phyloP scores from a whole-genome alignment of 257 asterid genomes.

The Solanum peruvianum region DNA sequence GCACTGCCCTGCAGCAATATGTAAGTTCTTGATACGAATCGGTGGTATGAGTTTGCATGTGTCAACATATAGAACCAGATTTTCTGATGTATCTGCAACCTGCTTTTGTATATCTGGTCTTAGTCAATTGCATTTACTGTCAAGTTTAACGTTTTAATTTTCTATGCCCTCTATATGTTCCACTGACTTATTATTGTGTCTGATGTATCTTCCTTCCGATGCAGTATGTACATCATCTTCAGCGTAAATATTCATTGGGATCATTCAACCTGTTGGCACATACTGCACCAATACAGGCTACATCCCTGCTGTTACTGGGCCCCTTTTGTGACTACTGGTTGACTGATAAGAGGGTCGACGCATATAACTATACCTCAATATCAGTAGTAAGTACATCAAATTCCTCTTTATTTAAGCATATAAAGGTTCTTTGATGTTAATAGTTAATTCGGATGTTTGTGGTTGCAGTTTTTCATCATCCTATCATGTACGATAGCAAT shows the following conservation, averaged over 20 bases:
- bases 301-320: conserved; percentile 52
- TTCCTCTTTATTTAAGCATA: background rate
- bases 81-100: background rate
- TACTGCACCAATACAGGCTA: conserved; percentile 83
- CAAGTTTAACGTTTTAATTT: background rate
- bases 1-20: conserved; percentile 60
- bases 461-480: conserved; percentile 35
- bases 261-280: conserved; percentile 75
- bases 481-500: conserved; percentile 62
- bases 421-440: too few species aligned
- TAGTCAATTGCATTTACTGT: background rate
- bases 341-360: conserved; percentile 49
- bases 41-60: background rate
- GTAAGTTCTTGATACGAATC: conserved; percentile 26
- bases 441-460: background rate
- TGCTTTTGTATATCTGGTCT: background rate
- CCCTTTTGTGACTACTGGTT: conserved; percentile 63
- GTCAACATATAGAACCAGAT: background rate
- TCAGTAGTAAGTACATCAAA: conserved; percentile 35
- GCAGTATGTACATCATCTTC: conserved; percentile 79
- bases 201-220: conserved; percentile 1
- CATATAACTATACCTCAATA: conserved; percentile 35
- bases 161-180: background rate
- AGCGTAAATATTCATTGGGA: conserved; percentile 62
- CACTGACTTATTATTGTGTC: background rate